Percentiles rank a stretch among this genome's conserved stretches.
Evolutionary conservation across 139 green algal species (phyloP).

Genomic region (Chlorella sp.): DNA sequence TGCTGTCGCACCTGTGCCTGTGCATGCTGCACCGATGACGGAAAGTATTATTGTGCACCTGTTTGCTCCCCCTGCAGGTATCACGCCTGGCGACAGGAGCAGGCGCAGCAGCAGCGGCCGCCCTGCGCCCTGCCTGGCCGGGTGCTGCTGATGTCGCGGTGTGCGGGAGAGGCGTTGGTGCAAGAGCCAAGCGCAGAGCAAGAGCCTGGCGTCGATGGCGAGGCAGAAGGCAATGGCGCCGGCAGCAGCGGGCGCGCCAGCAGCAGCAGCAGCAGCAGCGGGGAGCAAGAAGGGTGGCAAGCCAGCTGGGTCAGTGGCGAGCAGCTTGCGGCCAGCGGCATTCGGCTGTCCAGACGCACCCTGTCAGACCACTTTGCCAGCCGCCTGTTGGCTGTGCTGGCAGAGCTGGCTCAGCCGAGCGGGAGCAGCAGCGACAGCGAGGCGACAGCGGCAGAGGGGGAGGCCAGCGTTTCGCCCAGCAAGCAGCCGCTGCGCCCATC

Average conservation of each 20-base stretch:
- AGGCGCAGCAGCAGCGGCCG: neutral
- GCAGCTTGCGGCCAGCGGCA: neutral
- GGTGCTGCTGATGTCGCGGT: neutral
- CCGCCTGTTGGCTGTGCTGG: conserved; percentile 34
- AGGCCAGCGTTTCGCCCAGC: too few relatives aligned
- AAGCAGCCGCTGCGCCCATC: too few relatives aligned
- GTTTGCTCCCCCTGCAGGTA: neutral
- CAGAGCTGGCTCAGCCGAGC: neutral
- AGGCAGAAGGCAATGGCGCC: neutral
- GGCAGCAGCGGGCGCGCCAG: neutral
- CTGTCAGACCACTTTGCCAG: conserved; percentile 24
- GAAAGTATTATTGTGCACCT: too few relatives aligned
- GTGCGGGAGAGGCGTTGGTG: neutral
- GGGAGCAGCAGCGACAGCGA: too few relatives aligned
- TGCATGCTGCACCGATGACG: neutral
- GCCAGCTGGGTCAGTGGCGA: neutral
- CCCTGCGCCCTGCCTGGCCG: neutral
- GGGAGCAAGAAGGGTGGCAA: neutral
- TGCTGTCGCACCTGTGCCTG: too few relatives aligned
- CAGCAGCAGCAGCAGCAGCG: neutral
- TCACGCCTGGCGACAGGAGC: conserved; percentile 1
- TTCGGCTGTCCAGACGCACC: neutral
- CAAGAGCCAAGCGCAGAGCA: too few relatives aligned
- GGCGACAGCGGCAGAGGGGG: too few relatives aligned
- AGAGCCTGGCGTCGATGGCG: neutral